Conservation (phyloP, 306 rosid genomes). For the Vigna mungo region DNA sequence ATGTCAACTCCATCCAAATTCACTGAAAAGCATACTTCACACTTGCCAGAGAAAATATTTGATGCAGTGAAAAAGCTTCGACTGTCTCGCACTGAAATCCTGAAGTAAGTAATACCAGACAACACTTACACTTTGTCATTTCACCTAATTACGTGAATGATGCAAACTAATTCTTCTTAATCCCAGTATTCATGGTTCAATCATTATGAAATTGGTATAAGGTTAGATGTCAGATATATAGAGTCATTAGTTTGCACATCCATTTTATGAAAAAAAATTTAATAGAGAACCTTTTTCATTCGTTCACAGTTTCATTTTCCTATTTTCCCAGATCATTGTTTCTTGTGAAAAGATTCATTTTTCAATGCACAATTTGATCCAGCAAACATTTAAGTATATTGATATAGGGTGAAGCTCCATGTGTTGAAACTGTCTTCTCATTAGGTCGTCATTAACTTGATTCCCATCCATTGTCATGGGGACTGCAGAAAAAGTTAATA, state of each 20-base stretch:
- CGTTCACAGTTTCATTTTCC: not conserved
- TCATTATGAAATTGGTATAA: not conserved
- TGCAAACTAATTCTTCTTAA: slow-evolving; percentile 13
- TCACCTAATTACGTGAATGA: slow-evolving; percentile 12
- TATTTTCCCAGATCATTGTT: not conserved
- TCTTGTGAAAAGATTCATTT: slow-evolving; percentile 9
- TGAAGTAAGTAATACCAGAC: slow-evolving; percentile 69
- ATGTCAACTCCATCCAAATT: slow-evolving; percentile 42
- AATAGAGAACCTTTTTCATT: not conserved
- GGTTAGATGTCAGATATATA: not conserved
- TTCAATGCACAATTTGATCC: not conserved
- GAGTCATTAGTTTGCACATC: not conserved
- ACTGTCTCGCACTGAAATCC: slow-evolving; percentile 75
- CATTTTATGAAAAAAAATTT: not conserved
- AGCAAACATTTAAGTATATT: slow-evolving; percentile 6
- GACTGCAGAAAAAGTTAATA: not conserved
- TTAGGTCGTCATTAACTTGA: not conserved
- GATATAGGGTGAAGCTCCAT: not conserved
- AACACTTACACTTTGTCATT: slow-evolving; percentile 21
- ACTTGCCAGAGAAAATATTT: slow-evolving; percentile 59
- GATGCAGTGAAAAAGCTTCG: slow-evolving; percentile 70
- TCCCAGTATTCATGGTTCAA: slow-evolving; percentile 8
- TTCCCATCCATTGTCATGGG: slow-evolving; percentile 9
- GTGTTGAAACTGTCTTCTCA: slow-evolving; percentile 31
- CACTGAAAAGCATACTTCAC: slow-evolving; percentile 46